Base-by-base conservation (phyloP, 768 basidiomycete species). In the Inosperma sp. region DNA sequence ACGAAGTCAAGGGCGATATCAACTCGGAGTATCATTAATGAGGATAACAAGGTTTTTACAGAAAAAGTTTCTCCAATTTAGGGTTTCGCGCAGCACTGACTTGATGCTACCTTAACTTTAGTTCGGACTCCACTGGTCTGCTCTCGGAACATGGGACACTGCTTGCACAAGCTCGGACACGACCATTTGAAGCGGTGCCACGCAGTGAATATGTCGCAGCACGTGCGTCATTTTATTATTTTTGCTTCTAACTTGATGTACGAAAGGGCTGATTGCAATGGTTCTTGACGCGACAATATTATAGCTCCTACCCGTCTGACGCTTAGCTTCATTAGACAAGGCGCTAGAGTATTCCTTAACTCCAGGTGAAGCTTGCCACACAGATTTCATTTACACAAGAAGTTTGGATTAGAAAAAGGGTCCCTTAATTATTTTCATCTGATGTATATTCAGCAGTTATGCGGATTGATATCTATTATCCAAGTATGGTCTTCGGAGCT, bases 171-270 rank as follows among this genome's bases (percentile, higher is more conserved):
- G 77, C 83, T n/a, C 75, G 77, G 34, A 91, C 93, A 21, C 72
- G 78, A 41, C 64, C 83, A 2, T 94, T 96, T 67, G 86, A 92
- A 44, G 90, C 93, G 48, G 73, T 88, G 26, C 72, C 84, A 14
- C 79, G 84, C 60, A 70, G 76, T 51, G 76, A 83, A 59, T 96
- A 95, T 68, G 73, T 79, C 54, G 90, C 88, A 44, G 85, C 84
- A 53, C 79, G 93, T 93, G 68, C 69, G 88, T 68, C 44, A 54
- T 59, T 61, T 48, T n/a, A n/a, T 51, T 16, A 31, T 54, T 43
- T 51, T 49, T 26, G 51, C 25, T 45, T 33, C 29, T 14, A 25
- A 22, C 14, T 22, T 5, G 26, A 35, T 41, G 10, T 51, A 21
- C 19, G 43, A 30, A 46, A 17, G 27, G 48, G 35, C 17, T 41